These are phyloP conservation scores for Yamadazyma aaseri DNA, from an alignment of 1,139 yeast species.

Conservation along the genomic window DNA sequence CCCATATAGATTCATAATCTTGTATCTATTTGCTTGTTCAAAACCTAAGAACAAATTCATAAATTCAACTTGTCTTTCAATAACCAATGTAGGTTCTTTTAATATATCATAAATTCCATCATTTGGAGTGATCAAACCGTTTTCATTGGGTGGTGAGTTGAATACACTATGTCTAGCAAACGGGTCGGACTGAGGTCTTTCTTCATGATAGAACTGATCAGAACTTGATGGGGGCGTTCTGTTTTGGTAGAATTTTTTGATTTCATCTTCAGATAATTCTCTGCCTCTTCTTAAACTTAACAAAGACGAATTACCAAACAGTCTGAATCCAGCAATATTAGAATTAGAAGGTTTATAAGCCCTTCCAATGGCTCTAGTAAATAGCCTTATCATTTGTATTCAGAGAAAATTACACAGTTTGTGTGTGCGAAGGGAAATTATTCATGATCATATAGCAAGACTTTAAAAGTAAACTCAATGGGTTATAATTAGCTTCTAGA, in stretches of 20 bases:
- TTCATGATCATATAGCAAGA: slow-evolving; percentile 1
- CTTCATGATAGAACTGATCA: slow-evolving; percentile 29
- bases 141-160: slow-evolving; percentile 37
- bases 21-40: slow-evolving; percentile 85
- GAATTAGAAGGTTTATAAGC: not conserved
- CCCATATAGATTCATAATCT: slow-evolving; percentile 72
- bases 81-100: slow-evolving; percentile 76
- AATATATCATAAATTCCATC: slow-evolving; percentile 60
- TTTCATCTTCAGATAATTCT: slow-evolving; percentile 43
- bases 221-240: slow-evolving; percentile 5
- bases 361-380: not conserved
- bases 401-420: not conserved
- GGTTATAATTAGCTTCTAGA: too few species aligned
- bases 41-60: slow-evolving; percentile 85
- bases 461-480: too few species aligned
- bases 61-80: slow-evolving; percentile 84
- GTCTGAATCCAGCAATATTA: not conserved
- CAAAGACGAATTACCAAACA: slow-evolving; percentile 1
- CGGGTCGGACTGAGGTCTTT: slow-evolving; percentile 28
- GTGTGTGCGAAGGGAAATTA: slow-evolving; percentile 1
- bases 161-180: slow-evolving; percentile 30
- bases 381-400: slow-evolving; percentile 1
- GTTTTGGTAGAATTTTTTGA: slow-evolving; percentile 19
- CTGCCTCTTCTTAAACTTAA: slow-evolving; percentile 24
- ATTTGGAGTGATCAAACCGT: slow-evolving; percentile 48